Evolutionary conservation across 2,329 filamentous ascomycete species (phyloP).

Genomic region (Aulographum hederae): DNA sequence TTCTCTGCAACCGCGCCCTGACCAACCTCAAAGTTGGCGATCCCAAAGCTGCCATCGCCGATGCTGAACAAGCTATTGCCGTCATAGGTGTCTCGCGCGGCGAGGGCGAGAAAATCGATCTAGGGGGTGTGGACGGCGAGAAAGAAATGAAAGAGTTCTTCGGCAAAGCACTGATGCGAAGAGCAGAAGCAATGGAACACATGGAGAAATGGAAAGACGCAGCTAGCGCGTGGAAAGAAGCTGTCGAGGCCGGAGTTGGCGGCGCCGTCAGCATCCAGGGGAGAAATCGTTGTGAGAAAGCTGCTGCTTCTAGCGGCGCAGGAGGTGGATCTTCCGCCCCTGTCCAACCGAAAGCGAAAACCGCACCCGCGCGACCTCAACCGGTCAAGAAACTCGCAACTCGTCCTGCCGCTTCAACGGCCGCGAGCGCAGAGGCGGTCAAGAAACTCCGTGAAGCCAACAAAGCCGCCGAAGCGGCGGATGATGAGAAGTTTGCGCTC

Average conservation of each 20-base stretch:
- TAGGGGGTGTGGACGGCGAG: conserved; percentile 29
- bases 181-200: conserved; percentile 88
- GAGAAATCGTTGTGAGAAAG: conserved; percentile 75
- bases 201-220: conserved; percentile 90
- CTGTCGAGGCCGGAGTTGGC: conserved; percentile 73
- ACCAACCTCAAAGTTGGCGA: conserved; percentile 85
- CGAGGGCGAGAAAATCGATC: conserved; percentile 57
- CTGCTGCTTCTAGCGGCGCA: conserved; percentile 29
- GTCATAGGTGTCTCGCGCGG: conserved; percentile 68
- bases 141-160: conserved; percentile 90
- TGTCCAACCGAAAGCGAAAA: conserved; percentile 25
- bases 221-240: conserved; percentile 58
- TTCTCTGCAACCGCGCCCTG: conserved; percentile 79
- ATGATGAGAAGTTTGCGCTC: conserved; percentile 84
- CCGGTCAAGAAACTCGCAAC: conserved; percentile 18
- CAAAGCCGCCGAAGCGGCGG: conserved; percentile 63
- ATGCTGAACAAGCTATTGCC: conserved; percentile 63
- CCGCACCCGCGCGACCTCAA: conserved; percentile 26
- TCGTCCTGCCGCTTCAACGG: conserved; percentile 11
- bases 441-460: conserved; percentile 69
- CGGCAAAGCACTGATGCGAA: conserved; percentile 82
- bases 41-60: conserved; percentile 67
- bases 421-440: conserved; percentile 49
- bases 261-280: conserved; percentile 70
- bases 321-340: conserved; percentile 8